Evolutionary conservation across 1,284 basidiomycete genomes (phyloP).

Genomic region (Cryptococcus neoformans): DNA sequence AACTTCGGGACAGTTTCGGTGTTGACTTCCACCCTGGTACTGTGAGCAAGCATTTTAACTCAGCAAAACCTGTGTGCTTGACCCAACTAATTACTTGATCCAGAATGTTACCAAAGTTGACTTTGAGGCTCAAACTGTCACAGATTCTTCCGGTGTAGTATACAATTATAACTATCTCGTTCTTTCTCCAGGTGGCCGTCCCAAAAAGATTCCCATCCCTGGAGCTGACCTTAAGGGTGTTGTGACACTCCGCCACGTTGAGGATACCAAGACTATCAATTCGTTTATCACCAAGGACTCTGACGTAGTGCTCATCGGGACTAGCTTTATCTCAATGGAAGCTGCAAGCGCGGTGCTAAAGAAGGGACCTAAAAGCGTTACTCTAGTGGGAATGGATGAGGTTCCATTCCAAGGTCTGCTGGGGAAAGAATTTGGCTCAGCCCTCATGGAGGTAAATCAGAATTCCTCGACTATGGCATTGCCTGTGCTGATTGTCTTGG

Average conservation of each 20-base stretch:
- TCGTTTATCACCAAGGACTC: slow-evolving; percentile 60
- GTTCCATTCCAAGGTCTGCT: slow-evolving; percentile 78
- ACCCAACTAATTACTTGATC: not conserved
- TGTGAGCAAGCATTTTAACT: slow-evolving; percentile 49
- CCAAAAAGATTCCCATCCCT: slow-evolving; percentile 66
- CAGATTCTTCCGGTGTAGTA: slow-evolving; percentile 58
- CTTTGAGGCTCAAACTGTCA: slow-evolving; percentile 60
- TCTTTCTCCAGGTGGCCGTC: slow-evolving; percentile 65
- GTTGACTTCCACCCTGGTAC: slow-evolving; percentile 68
- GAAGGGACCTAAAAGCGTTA: slow-evolving; percentile 61
- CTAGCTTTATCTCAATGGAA: slow-evolving; percentile 94
- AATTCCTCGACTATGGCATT: not conserved
- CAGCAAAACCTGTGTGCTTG: not conserved
- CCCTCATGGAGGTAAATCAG: slow-evolving; percentile 65
- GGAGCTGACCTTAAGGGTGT: slow-evolving; percentile 76
- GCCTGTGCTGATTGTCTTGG: not conserved
- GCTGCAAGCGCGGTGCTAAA: slow-evolving; percentile 71
- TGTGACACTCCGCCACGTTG: slow-evolving; percentile 67
- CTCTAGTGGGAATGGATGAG: slow-evolving; percentile 82
- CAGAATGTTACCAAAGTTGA: slow-evolving; percentile 68
- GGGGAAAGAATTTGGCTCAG: slow-evolving; percentile 74
- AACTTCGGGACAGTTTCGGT: slow-evolving; percentile 75
- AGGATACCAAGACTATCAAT: slow-evolving; percentile 73
- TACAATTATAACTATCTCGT: slow-evolving; percentile 70
- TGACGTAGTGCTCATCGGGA: slow-evolving; percentile 78